A percentile compares a stretch with the other conserved stretches of the same genome.
These are phyloP conservation scores for Boechera retrofracta DNA, from an alignment of 345 rosid genomes.

Conservation along the genomic window DNA sequence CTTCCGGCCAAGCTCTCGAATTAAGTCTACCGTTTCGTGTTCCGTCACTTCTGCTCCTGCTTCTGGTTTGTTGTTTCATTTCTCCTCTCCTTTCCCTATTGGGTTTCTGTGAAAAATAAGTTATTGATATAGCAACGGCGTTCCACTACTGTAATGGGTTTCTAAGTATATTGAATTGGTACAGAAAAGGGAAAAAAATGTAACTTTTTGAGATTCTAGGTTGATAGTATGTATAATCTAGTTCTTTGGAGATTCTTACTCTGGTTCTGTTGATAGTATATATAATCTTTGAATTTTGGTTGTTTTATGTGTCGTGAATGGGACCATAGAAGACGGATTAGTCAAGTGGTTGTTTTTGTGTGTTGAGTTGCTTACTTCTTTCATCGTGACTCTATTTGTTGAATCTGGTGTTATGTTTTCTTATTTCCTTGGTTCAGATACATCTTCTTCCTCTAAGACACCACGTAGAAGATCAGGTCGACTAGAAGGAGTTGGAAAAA, in stretches of 20 bases:
- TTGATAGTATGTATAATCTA: background rate
- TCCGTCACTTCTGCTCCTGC: conserved; percentile 58
- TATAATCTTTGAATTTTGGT: background rate
- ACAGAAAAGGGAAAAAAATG: background rate
- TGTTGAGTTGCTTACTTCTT: background rate
- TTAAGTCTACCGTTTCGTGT: conserved; percentile 52
- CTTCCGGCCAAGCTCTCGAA: conserved; percentile 42
- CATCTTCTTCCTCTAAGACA: conserved; percentile 52
- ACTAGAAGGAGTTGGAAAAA: conserved; percentile 81
- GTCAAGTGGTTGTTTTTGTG: background rate
- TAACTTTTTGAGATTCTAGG: conserved; percentile 5
- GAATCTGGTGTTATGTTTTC: conserved; percentile 2
- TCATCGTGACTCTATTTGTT: conserved; percentile 25
- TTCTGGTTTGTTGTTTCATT: conserved; percentile 47
- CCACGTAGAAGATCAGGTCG: conserved; percentile 64
- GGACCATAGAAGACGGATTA: background rate
- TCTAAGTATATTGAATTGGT: conserved; percentile 14
- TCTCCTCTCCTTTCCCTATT: background rate
- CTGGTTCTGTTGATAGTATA: background rate
- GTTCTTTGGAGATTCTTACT: background rate
- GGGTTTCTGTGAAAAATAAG: background rate
- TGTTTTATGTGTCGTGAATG: background rate
- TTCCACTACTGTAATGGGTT: conserved; percentile 8
- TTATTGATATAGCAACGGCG: background rate
- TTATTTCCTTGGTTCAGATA: conserved; percentile 40